Percentiles rank a stretch among this genome's conserved stretches.
phyloP scores from a whole-genome alignment of 768 basidiomycete genomes.

The Mycena olivaceomarginata region DNA sequence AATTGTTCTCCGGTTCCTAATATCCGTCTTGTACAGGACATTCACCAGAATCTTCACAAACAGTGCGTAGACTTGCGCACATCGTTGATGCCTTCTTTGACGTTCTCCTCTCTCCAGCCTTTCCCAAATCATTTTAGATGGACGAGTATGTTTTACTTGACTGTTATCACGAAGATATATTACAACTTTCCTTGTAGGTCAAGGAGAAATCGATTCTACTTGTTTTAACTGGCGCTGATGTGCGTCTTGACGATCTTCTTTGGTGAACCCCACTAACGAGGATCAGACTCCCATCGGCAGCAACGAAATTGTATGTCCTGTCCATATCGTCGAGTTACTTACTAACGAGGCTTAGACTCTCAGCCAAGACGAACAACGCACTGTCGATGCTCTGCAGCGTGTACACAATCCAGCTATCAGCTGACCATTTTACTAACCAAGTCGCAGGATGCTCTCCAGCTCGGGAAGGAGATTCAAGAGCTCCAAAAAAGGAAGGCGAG shows the following conservation, averaged over 20 bases:
- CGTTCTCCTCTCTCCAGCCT: conserved; percentile 17
- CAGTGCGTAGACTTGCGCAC: conserved; percentile 13
- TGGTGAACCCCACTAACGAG: neutral
- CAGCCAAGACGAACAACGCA: conserved; percentile 3
- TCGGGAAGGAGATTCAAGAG: conserved; percentile 22
- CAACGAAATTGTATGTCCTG: conserved; percentile 29
- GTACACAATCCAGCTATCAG: neutral
- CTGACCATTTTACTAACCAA: neutral
- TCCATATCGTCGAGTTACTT: neutral
- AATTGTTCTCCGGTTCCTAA: neutral
- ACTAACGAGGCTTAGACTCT: conserved; percentile 6
- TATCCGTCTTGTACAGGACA: conserved; percentile 21
- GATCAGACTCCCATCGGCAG: conserved; percentile 33
- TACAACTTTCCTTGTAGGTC: neutral
- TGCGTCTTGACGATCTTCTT: neutral
- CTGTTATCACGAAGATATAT: too few relatives aligned
- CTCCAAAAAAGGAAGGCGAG: conserved; percentile 30
- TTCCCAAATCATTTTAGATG: conserved; percentile 35
- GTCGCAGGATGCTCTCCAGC: conserved; percentile 20
- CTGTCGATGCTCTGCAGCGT: conserved; percentile 18
- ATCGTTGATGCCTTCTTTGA: neutral
- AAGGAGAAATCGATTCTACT: conserved; percentile 36
- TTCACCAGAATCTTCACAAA: conserved; percentile 31
- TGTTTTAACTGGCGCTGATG: conserved; percentile 42
- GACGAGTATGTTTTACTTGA: conserved; percentile 1